Evolutionary conservation across 2,329 filamentous ascomycete genomes (phyloP).

Genomic region (Penicillium sp.): DNA sequence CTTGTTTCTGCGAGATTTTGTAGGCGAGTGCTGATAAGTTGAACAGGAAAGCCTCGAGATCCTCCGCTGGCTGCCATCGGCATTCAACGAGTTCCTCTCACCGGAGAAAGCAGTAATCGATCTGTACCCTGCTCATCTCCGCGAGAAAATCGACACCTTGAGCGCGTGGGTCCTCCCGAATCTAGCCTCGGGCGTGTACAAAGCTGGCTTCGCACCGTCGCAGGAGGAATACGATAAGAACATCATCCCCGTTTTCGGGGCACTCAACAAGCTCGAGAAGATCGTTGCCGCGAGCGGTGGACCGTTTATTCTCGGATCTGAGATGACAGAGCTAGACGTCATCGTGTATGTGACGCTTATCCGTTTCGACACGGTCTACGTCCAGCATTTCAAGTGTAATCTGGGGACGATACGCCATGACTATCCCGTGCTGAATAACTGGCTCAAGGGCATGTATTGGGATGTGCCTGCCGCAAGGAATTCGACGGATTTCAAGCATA

Average conservation of each 20-base stretch:
- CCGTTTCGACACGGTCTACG: constrained; percentile 66
- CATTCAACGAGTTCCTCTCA: constrained; percentile 56
- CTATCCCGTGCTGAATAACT: constrained; percentile 65
- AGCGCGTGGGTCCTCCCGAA: constrained; percentile 60
- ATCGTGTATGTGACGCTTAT: constrained; percentile 62
- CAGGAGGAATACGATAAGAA: constrained; percentile 62
- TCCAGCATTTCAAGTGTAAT: constrained; percentile 71
- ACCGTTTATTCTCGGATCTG: constrained; percentile 60
- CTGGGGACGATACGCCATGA: constrained; percentile 64
- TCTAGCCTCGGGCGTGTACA: constrained; percentile 66
- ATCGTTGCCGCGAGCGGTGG: constrained; percentile 53
- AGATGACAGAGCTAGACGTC: constrained; percentile 65
- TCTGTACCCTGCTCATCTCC: constrained; percentile 59
- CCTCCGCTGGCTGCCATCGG: constrained; percentile 61
- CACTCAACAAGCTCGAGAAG: constrained; percentile 63
- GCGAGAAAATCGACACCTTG: constrained; percentile 57
- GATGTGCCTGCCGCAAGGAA: constrained; percentile 59
- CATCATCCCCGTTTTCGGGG: constrained; percentile 61
- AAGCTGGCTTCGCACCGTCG: constrained; percentile 61
- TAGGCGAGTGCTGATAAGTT: background rate
- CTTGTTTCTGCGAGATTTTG: background rate
- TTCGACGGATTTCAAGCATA: constrained; percentile 69
- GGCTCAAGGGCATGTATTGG: constrained; percentile 65
- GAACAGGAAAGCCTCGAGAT: constrained; percentile 49
- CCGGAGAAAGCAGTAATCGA: constrained; percentile 50